These are phyloP conservation scores for Phytophthora idaei DNA, from an alignment of 352 stramenopile species.

Conservation along the genomic window DNA sequence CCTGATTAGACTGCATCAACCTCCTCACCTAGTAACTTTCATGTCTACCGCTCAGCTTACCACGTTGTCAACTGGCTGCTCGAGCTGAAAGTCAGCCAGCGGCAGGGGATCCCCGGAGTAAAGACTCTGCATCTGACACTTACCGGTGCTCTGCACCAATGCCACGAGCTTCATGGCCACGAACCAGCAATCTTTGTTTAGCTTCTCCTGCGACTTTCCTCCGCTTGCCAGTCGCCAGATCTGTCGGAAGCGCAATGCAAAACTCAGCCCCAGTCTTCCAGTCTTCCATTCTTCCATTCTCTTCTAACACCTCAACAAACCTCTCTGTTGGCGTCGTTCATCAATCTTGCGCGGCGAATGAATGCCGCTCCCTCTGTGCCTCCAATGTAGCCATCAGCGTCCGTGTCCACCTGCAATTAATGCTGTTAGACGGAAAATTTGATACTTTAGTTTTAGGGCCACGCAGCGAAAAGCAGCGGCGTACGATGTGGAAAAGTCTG, in stretches of 20 bases:
- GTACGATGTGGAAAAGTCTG: conserved; percentile 85
- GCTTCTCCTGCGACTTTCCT: conserved; percentile 85
- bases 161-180: conserved; percentile 91
- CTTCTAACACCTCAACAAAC: conserved; percentile 27
- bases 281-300: neutral
- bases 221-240: conserved; percentile 89
- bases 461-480: conserved; percentile 1
- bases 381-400: conserved; percentile 77
- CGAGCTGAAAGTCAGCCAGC: conserved; percentile 82
- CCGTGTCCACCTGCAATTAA: conserved; percentile 67
- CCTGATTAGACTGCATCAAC: neutral
- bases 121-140: conserved; percentile 84
- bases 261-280: neutral
- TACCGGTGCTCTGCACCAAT: conserved; percentile 82
- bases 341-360: conserved; percentile 74
- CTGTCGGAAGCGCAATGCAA: conserved; percentile 29
- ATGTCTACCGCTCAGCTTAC: conserved; percentile 28
- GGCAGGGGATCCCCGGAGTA: conserved; percentile 75
- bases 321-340: conserved; percentile 88
- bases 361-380: conserved; percentile 79
- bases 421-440: neutral
- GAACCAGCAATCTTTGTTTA: conserved; percentile 91
- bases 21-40: neutral
- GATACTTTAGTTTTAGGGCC: neutral
- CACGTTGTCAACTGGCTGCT: conserved; percentile 80